phyloP scores from a whole-genome alignment of 305 asterid species.

The Petunia hybrid region DNA sequence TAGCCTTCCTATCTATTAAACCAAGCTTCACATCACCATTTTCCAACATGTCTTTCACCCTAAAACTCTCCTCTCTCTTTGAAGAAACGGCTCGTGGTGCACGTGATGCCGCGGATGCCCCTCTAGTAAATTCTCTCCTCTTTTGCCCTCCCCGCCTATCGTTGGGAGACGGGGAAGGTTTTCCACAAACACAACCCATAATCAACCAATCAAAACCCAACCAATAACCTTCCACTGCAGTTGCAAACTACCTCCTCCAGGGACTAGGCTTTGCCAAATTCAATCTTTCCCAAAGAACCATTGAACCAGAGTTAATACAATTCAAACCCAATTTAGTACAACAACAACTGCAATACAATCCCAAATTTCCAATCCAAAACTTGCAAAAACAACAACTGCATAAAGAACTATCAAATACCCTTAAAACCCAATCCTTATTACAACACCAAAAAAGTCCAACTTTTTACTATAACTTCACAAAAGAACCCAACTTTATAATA shows the following conservation, averaged over 20 bases:
- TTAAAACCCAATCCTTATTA: background rate
- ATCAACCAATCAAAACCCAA: slow-evolving; percentile 41
- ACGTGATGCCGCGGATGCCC: slow-evolving; percentile 59
- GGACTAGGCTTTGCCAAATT: slow-evolving; percentile 31
- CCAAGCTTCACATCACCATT: slow-evolving; percentile 62
- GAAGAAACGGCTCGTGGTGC: slow-evolving; percentile 57
- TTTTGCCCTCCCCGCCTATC: slow-evolving; percentile 63
- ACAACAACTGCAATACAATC: slow-evolving; percentile 11
- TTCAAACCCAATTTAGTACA: slow-evolving; percentile 37
- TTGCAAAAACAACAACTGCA: background rate
- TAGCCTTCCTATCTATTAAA: slow-evolving; percentile 66
- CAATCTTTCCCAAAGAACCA: slow-evolving; percentile 36
- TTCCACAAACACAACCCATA: slow-evolving; percentile 89
- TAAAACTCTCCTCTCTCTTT: slow-evolving; percentile 68
- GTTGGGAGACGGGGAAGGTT: slow-evolving; percentile 65
- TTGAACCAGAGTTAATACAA: slow-evolving; percentile 33
- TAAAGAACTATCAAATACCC: background rate
- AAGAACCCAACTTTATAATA: slow-evolving; percentile 12
- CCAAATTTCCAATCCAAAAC: slow-evolving; percentile 15
- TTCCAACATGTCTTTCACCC: slow-evolving; percentile 57
- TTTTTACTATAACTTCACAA: background rate
- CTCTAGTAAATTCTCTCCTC: slow-evolving; percentile 65
- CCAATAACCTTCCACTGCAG: slow-evolving; percentile 40
- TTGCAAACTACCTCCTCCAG: slow-evolving; percentile 41
- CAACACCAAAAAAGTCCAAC: slow-evolving; percentile 17